phyloP scores from a whole-genome alignment of 345 rosid species.

The Rhodamnia rubescens region DNA sequence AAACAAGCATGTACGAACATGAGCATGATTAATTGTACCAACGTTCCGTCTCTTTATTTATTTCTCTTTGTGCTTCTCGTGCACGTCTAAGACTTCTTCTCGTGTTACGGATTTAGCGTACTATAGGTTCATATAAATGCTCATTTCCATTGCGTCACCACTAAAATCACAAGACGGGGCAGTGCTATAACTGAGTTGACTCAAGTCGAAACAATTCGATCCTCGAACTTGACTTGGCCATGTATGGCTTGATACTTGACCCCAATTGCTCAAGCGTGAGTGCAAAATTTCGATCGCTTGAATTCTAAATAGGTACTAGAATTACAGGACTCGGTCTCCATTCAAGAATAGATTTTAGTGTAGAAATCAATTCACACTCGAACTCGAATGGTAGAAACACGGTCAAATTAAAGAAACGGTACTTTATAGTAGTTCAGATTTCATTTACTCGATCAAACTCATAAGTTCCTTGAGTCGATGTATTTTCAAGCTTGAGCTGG shows the following conservation, averaged over 20 bases:
- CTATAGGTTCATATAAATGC: not conserved
- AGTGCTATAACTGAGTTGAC: not conserved
- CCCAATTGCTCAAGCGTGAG: not conserved
- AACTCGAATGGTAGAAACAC: not conserved
- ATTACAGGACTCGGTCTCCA: fast-evolving
- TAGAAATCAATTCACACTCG: not conserved
- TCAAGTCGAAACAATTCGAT: not conserved
- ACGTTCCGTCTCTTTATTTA: not conserved
- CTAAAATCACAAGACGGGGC: not conserved
- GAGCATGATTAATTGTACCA: not conserved
- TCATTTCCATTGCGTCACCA: fast-evolving
- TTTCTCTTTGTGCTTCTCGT: not conserved
- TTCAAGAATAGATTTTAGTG: not conserved
- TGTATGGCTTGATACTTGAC: not conserved
- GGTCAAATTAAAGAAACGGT: not conserved
- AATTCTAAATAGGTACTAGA: not conserved
- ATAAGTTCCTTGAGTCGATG: not conserved
- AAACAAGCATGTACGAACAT: not conserved
- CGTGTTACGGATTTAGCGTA: not conserved
- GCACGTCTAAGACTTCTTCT: not conserved
- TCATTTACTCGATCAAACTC: not conserved
- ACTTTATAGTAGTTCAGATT: not conserved
- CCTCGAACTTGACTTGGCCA: not conserved
- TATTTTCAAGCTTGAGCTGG: not conserved
- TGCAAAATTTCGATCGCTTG: fast-evolving